phyloP scores from a whole-genome alignment of 345 rosid species.

The Ceriops zippeliana region DNA sequence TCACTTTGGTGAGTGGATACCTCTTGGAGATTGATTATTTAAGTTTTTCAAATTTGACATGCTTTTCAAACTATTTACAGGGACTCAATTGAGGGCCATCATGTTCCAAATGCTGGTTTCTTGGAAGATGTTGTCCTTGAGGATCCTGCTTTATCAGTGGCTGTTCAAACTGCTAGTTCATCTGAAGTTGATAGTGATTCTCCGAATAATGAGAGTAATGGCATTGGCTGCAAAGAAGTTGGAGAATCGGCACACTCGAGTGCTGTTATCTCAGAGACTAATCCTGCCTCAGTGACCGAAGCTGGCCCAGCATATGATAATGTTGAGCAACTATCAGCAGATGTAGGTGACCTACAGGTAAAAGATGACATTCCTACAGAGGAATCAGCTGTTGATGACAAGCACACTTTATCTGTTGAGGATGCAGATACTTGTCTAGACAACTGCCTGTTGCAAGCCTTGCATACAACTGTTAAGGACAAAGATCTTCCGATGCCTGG shows the following conservation, averaged over 20 bases:
- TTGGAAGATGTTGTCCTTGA: slow-evolving; percentile 70
- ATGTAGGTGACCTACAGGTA: slow-evolving; percentile 42
- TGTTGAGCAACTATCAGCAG: slow-evolving; percentile 35
- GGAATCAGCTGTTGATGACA: slow-evolving; percentile 46
- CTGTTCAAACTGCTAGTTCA: slow-evolving; percentile 40
- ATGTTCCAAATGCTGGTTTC: slow-evolving; percentile 85
- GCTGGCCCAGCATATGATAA: slow-evolving; percentile 28
- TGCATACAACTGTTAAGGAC: slow-evolving; percentile 77
- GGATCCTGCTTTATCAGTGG: slow-evolving; percentile 54
- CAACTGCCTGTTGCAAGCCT: slow-evolving; percentile 89
- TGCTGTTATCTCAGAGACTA: slow-evolving; percentile 14
- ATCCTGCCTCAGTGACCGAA: slow-evolving; percentile 22
- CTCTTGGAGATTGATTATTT: slow-evolving; percentile 11
- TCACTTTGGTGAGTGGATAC: slow-evolving; percentile 55
- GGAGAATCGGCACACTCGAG: slow-evolving; percentile 25
- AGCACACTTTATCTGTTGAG: slow-evolving; percentile 40
- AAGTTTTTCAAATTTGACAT: slow-evolving; percentile 19
- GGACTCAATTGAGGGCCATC: slow-evolving; percentile 71
- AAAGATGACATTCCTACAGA: slow-evolving; percentile 31
- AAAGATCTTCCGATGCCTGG: slow-evolving; percentile 96
- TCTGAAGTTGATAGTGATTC: slow-evolving; percentile 35
- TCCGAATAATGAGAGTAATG: slow-evolving; percentile 30
- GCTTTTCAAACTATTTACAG: slow-evolving; percentile 42
- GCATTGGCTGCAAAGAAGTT: slow-evolving; percentile 27
- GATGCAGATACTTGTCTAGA: slow-evolving; percentile 81